Conservation (phyloP, 176 grass and related monocot species). For the Calamus simplicifolius region DNA sequence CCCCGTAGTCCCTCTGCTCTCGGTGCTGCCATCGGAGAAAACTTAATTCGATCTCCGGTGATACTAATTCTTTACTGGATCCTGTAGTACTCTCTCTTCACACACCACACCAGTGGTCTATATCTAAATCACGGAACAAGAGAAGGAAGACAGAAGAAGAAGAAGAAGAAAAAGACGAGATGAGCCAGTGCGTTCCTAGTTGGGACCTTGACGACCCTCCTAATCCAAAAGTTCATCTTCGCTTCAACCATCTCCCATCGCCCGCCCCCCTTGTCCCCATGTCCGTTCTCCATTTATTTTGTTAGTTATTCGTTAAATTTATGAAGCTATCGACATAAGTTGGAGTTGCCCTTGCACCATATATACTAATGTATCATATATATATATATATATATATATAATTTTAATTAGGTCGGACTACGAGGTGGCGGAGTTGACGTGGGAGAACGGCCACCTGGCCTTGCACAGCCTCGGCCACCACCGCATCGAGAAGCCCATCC, state of each 20-base stretch:
- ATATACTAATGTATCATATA: no score
- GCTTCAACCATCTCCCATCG: conserved; percentile 1
- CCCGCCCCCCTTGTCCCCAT: conserved; percentile 1
- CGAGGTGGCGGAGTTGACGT: conserved; percentile 80
- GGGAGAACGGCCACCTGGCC: conserved; percentile 76
- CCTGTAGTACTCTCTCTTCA: neutral
- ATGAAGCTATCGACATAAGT: no score
- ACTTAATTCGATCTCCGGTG: no score
- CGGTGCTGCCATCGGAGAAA: no score
- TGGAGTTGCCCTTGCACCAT: no score
- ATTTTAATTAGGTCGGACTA: conserved; percentile 29
- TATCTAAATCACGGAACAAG: neutral
- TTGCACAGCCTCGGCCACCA: conserved; percentile 39
- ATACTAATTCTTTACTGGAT: neutral
- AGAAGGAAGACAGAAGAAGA: neutral
- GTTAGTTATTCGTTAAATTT: neutral
- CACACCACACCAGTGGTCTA: no score
- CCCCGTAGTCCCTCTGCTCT: no score
- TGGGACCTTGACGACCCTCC: conserved; percentile 66
- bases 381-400: neutral
- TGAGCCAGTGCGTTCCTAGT: conserved; percentile 82
- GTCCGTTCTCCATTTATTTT: neutral
- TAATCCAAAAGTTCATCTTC: neutral
- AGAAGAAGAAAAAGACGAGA: neutral
- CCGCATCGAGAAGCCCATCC: conserved; percentile 23